These are phyloP conservation scores for Starmerella stigmatis DNA, from an alignment of 805 yeast species.

Conservation along the genomic window DNA sequence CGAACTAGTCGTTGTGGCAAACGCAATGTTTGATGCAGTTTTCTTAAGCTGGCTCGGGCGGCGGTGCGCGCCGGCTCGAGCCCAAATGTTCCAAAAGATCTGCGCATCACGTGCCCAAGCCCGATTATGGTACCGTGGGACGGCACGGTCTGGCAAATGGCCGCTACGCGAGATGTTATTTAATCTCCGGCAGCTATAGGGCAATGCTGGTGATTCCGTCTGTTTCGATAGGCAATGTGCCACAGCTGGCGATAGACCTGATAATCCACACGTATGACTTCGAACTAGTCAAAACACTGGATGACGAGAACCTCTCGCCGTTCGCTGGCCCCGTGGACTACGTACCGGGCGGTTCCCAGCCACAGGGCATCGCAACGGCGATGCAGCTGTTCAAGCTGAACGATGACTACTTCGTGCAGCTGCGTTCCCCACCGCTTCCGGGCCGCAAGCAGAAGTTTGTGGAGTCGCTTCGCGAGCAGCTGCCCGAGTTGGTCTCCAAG, in stretches of 20 bases:
- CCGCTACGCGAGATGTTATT: too few relatives aligned
- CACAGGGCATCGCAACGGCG: constrained; percentile 43
- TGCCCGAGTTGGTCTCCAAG: constrained; percentile 28
- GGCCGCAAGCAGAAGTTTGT: constrained; percentile 45
- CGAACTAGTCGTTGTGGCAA: too few relatives aligned
- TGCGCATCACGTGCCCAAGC: too few relatives aligned
- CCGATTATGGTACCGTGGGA: too few relatives aligned
- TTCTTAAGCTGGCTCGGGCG: too few relatives aligned
- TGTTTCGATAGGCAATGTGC: constrained; percentile 79
- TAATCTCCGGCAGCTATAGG: too few relatives aligned
- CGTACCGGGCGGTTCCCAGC: constrained; percentile 23
- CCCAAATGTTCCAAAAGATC: too few relatives aligned
- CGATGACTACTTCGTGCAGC: constrained; percentile 45
- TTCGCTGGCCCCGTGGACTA: constrained; percentile 72
- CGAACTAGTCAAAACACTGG: constrained; percentile 44
- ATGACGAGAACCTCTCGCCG: constrained; percentile 59
- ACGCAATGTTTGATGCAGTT: too few relatives aligned
- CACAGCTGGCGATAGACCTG: constrained; percentile 71
- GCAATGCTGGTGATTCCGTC: constrained; percentile 50
- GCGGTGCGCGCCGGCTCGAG: too few relatives aligned
- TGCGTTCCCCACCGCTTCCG: constrained; percentile 75
- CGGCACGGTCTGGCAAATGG: too few relatives aligned
- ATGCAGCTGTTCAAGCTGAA: constrained; percentile 42
- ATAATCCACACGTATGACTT: constrained; percentile 54
- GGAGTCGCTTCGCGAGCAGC: constrained; percentile 34